Evolutionary conservation across 129 eudicot species (phyloP).

Genomic region (Escallonia herrerae): DNA sequence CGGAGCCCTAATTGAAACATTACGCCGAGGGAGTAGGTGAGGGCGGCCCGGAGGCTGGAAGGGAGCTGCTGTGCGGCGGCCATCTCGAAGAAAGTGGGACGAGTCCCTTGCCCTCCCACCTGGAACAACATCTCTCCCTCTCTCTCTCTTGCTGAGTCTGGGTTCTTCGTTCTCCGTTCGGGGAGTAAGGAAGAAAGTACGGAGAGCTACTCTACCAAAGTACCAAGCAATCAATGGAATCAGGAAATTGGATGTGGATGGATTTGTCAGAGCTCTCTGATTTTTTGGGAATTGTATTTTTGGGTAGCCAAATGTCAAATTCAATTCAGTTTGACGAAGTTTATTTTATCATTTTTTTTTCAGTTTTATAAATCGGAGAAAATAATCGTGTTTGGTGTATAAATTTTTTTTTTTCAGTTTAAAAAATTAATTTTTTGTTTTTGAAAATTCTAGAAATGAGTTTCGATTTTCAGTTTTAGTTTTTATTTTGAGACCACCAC

Average conservation of each 20-base stretch:
- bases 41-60: slow-evolving; percentile 94
- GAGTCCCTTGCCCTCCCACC: slow-evolving; percentile 97
- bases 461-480: too few species aligned
- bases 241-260: too few species aligned
- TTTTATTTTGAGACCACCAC: too few species aligned
- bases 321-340: not conserved
- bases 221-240: too few species aligned
- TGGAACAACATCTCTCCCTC: slow-evolving; percentile 71
- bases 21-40: slow-evolving; percentile 95
- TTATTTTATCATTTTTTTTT: not conserved
- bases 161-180: slow-evolving; percentile 5
- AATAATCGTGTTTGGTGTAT: too few species aligned
- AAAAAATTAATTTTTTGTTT: too few species aligned
- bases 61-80: slow-evolving; percentile 99
- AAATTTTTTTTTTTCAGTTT: too few species aligned
- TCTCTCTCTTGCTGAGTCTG: slow-evolving; percentile 1
- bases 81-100: slow-evolving; percentile 99
- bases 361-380: too few species aligned
- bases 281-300: not conserved
- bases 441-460: too few species aligned
- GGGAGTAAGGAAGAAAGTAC: not conserved
- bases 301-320: too few species aligned
- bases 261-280: not conserved
- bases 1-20: not conserved
- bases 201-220: too few species aligned